Base-by-base conservation (phyloP, 176 grass and related monocot genomes). In the Ensete glaucum region DNA sequence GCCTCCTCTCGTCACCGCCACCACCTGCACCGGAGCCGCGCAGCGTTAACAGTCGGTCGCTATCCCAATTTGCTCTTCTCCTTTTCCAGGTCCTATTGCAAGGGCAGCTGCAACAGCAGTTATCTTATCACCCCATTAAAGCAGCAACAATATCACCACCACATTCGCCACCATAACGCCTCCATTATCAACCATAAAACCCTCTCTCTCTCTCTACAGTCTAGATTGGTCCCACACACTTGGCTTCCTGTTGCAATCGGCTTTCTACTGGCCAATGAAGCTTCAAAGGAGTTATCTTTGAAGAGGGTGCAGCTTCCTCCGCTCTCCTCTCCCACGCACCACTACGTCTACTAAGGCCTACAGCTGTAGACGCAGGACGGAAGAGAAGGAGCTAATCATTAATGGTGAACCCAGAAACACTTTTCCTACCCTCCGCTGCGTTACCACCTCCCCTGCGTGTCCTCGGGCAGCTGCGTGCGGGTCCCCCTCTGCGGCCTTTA, bases 51-150 rank as follows among this genome's bases (percentile, higher is more conserved):
- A 20, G 67, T 10, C 43, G 67, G 19, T 52, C 43, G 17, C 67
- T 17, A 70, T 70, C 20, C 48, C 48, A 20, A 70, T 51, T 15
- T 67, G 12, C 67, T 70, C 67, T 19, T 50, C 43, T 50, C 48
- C 67, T 50, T 17, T 50, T 49, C 43, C 43, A 70, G 48, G 67
- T 52, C 43, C 67, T 52, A 70, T 70, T 70, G 67, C 67, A 70
- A 19, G 19, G 23, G 63, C 16, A 70, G 67, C 67, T 21, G 48
- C 29, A 21, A 70, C 29, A 21, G 34, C 67, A 70, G 67, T 70
- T 70, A 70, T 70, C 67, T 52, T 51, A 52, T 70, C 34, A 43
- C 67, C 16, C 43, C 67, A 70, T 70, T 70, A 70, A 70, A 70
- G 67, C 67, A 10, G 67, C 67, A 17, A 48, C 67, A 43, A 43